Evolutionary conservation across 2,329 filamentous ascomycete genomes (phyloP).

Genomic region (Beauveria asiatica): DNA sequence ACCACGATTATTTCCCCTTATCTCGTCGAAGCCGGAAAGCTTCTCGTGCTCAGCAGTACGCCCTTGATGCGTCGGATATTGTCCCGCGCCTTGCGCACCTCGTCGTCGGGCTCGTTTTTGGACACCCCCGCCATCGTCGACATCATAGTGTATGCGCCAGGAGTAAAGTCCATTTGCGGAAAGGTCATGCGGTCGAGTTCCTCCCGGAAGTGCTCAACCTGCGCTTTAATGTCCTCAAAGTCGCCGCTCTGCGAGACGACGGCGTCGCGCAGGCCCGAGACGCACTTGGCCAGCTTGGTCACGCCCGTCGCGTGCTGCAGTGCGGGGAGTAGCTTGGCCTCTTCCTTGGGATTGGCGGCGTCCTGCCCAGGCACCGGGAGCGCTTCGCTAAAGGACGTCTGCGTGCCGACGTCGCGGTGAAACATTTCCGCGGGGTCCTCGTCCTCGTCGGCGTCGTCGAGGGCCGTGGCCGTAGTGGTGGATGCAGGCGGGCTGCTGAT

Average conservation of each 20-base stretch:
- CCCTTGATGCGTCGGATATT: constrained; percentile 76
- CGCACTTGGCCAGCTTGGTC: constrained; percentile 30
- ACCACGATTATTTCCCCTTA: constrained; percentile 5
- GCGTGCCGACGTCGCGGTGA: constrained; percentile 71
- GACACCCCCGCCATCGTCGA: constrained; percentile 22
- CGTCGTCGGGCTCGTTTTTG: constrained; percentile 53
- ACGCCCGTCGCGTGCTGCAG: constrained; percentile 36
- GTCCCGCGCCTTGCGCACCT: constrained; percentile 63
- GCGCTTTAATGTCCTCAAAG: constrained; percentile 41
- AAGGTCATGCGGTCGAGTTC: constrained; percentile 57
- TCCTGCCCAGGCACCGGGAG: not conserved
- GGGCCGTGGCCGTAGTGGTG: not conserved
- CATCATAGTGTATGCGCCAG: constrained; percentile 32
- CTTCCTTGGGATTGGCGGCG: not conserved
- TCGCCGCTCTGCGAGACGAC: constrained; percentile 37
- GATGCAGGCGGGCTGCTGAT: constrained; percentile 4
- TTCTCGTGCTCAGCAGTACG: constrained; percentile 63
- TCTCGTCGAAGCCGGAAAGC: constrained; percentile 50
- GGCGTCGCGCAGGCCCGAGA: constrained; percentile 36
- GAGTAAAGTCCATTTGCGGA: constrained; percentile 25
- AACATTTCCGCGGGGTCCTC: constrained; percentile 70
- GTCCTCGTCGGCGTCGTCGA: constrained; percentile 37
- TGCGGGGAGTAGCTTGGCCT: constrained; percentile 16
- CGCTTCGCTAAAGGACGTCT: constrained; percentile 46
- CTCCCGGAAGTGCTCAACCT: constrained; percentile 51